Base-by-base conservation (phyloP, 352 stramenopile species). In the Phytophthora podocarpi region DNA sequence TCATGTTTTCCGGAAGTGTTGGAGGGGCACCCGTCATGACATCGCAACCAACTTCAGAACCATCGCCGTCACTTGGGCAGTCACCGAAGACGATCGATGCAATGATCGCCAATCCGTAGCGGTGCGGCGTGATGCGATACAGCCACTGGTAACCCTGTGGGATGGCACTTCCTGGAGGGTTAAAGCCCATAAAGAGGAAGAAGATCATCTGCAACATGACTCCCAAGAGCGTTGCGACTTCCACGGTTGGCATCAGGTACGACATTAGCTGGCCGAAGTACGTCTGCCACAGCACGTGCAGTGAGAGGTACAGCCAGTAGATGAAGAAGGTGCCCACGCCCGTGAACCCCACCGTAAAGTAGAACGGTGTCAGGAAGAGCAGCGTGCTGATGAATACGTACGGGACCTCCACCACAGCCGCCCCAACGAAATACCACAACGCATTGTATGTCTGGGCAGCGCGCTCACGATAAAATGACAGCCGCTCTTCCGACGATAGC, bases 381-480 rank as follows among this genome's bases (percentile, higher is more conserved):
- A 70, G 15, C 10, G 47, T 37, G 13, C 20, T n/a, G 3, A 51
- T 30, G 30, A 64, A 63, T 5, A 75, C 62, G 50, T 98, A 98
- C 69, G 62, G 62, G 11, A 70, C 47, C 39, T 72, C 64, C 12
- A 68, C 53, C 9, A 72, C 45, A 1, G 45, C 57, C 11, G 53
- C 30, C 0, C 18, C 58, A 1, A 72, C 30, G 15, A 67, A 71
- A 27, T 71, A 71, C 63, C 63, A 67, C 10, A 67, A 20, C 7
- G 63, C 51, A 27, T 68, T 72, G 24, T 68, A 72, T 2, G 92
- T 95, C 30, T 86, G 58, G 1, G 80, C 69, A 8, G 82, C 78
- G 20, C 90, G 85, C 57, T 97, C 90, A 13, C 87, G 71, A 70
- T 97, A 97, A 42, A 90, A 98, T 23, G 83, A 81, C 20, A 82